Conservation (phyloP, 2,329 filamentous ascomycete genomes). For the Hirsutella rhossiliensis region DNA sequence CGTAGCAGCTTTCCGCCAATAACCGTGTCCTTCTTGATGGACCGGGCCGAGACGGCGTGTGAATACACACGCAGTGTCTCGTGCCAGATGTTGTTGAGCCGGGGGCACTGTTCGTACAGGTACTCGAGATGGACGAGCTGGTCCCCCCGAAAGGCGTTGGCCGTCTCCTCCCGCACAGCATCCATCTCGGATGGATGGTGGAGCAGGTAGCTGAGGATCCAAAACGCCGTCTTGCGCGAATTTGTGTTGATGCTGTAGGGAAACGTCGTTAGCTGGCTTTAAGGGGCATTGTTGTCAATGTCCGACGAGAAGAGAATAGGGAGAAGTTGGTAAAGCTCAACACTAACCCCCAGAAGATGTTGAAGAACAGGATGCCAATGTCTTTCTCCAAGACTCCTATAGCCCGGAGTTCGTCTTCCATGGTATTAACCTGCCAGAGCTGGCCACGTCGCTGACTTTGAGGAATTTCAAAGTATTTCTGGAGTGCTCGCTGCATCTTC, state of each 20-base stretch:
- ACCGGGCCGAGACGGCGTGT: constrained; percentile 12
- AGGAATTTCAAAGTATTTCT: neutral
- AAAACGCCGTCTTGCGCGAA: constrained; percentile 13
- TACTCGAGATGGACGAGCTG: constrained; percentile 15
- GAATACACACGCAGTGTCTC: constrained; percentile 12
- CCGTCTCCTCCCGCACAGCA: constrained; percentile 10
- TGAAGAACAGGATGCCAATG: neutral
- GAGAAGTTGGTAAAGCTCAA: too few relatives aligned
- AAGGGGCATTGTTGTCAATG: too few relatives aligned
- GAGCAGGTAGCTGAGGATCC: constrained; percentile 13
- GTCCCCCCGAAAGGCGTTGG: constrained; percentile 9
- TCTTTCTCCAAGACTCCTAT: neutral
- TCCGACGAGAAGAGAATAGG: too few relatives aligned
- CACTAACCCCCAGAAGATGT: neutral
- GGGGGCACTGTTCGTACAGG: constrained; percentile 14
- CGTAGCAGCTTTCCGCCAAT: constrained; percentile 15
- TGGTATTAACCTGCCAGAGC: neutral
- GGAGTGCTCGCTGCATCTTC: neutral
- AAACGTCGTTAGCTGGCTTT: neutral
- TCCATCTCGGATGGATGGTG: constrained; percentile 7
- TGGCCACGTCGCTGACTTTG: neutral
- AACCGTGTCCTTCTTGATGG: constrained; percentile 9
- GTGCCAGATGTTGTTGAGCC: constrained; percentile 12
- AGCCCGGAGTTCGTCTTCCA: neutral
- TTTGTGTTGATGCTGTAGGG: constrained; percentile 16